Base-by-base conservation (phyloP, 2,329 filamentous ascomycete species). In the Nigrospora oryzae region DNA sequence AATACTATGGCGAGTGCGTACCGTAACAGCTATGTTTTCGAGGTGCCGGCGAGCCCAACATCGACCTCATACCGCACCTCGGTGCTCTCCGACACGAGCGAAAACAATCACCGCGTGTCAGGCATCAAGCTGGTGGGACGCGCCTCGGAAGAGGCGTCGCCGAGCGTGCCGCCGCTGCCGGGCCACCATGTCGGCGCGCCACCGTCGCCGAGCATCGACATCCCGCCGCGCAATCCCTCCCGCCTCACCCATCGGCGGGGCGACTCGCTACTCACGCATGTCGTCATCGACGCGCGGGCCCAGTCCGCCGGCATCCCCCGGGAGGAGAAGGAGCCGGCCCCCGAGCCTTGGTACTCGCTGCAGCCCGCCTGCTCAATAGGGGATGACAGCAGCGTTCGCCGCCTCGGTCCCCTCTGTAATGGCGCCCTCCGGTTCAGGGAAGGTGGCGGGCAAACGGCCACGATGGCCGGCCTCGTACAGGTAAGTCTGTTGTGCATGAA, bases 391-490 rank as follows among this genome's bases (percentile, higher is more conserved):
- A 65, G 61, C 3, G 61, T 67, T 32, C 55, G 61, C 38, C 53
- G 55, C 28, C 47, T 64, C 15, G 61, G 59, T 11, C 64, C 67
- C 0, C 62, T 70, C 40, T 71, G 68, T 49, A 47, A 59, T 7
- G 67, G 67, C 1, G 65, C 67, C 7, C 57, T 57, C n/a, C 53
- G 51, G 4, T 69, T 66, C 49, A 55, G 59, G 13, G 46, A 56
- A 5, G 62, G 59, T 7, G 62, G 62, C 0, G 61, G 64, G 38
- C 61, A 60, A 51, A 56, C 54, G 28, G 66, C 66, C 30, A 62
- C 68, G 36, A 61, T 61, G 41, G 38, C 44, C 11, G 43, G 51
- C 30, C 49, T 52, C 34, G 54, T 54, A 54, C 54, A 56, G 48
- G 54, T 56, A 40, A 53, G 53, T 44, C 14, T 34, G 30, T 13